These are phyloP conservation scores for Solanum gracilifrons DNA, from an alignment of 257 asterid species.

Conservation along the genomic window DNA sequence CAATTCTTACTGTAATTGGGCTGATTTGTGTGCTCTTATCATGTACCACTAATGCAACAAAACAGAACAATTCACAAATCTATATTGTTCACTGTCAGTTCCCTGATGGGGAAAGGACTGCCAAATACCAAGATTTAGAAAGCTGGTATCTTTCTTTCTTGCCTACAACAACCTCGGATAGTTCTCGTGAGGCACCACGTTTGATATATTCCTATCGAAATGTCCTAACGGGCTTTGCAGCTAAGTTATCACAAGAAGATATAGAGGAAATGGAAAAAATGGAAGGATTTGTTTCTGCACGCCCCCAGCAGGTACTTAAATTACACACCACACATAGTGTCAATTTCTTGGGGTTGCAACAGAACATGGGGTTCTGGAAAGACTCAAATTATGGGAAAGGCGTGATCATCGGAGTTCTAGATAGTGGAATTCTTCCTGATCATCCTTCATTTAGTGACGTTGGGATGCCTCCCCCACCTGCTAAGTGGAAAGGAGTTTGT, in stretches of 20 bases:
- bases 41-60: not conserved
- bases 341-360: not conserved
- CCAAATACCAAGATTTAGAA: not conserved
- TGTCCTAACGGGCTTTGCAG: conserved; percentile 19
- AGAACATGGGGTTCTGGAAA: conserved; percentile 1
- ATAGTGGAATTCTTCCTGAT: conserved; percentile 4
- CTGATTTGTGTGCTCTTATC: not conserved
- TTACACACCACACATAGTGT: conserved; percentile 7
- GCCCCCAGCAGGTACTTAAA: not conserved
- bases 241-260: conserved; percentile 4
- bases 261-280: conserved; percentile 1
- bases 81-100: conserved; percentile 22
- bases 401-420: conserved; percentile 16
- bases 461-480: conserved; percentile 7
- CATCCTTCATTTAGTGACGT: conserved; percentile 4
- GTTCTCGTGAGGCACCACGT: not conserved
- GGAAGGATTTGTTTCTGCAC: conserved; percentile 12
- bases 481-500: conserved; percentile 35
- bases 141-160: conserved; percentile 18
- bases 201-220: conserved; percentile 10
- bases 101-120: not conserved
- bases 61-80: not conserved
- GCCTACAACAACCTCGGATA: not conserved
- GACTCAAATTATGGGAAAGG: conserved; percentile 15
- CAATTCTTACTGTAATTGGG: not conserved